phyloP scores from a whole-genome alignment of 2,329 filamentous ascomycete genomes.

The Didymella pinodella region DNA sequence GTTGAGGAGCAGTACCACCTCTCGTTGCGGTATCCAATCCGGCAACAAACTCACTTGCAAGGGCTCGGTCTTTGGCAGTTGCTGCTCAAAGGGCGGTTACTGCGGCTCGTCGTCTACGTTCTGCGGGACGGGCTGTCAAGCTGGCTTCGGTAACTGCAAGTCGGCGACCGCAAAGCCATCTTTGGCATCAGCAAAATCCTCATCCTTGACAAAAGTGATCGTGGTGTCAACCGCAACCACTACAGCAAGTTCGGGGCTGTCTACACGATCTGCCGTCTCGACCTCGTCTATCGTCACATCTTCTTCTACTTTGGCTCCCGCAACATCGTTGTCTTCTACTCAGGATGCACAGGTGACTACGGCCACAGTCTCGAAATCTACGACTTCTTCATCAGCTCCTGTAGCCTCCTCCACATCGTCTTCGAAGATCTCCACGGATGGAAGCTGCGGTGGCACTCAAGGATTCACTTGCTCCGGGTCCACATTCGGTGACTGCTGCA shows the following conservation, averaged over 20 bases:
- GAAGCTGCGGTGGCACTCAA: conserved; percentile 19
- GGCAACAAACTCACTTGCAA: conserved; percentile 47
- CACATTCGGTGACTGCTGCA: conserved; percentile 26
- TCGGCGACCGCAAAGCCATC: conserved; percentile 4
- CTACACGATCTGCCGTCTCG: conserved; percentile 4
- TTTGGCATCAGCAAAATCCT: conserved; percentile 1
- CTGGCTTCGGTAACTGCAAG: conserved; percentile 43
- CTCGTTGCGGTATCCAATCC: conserved; percentile 17
- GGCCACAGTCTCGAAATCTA: not conserved
- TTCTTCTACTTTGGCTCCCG: conserved; percentile 8
- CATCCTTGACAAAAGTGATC: conserved; percentile 5
- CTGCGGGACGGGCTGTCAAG: conserved; percentile 46
- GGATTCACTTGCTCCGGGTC: conserved; percentile 26
- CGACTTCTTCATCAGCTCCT: conserved; percentile 7
- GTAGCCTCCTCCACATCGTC: conserved; percentile 7
- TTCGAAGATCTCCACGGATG: conserved; percentile 21
- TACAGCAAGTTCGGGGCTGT: not conserved
- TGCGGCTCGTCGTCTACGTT: conserved; percentile 48
- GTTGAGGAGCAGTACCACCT: conserved; percentile 2
- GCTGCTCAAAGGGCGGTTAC: conserved; percentile 55
- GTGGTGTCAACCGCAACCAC: conserved; percentile 2
- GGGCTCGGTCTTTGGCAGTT: conserved; percentile 55
- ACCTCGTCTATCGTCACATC: conserved; percentile 3
- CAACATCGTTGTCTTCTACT: conserved; percentile 7
- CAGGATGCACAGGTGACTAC: not conserved